Conservation (phyloP, 495 filamentous ascomycete genomes). For the Cercophora scortea region DNA sequence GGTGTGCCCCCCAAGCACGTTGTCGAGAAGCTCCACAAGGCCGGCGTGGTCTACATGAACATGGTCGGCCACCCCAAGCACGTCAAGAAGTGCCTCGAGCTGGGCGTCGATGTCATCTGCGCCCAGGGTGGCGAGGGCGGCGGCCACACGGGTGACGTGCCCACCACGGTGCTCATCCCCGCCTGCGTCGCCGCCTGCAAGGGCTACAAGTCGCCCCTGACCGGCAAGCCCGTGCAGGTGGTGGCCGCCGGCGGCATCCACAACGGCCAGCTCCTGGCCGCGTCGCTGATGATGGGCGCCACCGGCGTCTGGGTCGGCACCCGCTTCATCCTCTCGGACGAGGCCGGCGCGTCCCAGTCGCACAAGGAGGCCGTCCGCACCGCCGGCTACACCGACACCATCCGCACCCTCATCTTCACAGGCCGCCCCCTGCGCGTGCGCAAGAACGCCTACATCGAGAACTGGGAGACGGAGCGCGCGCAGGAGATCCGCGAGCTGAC, state of each 20-base stretch:
- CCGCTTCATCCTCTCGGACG: slow-evolving; percentile 85
- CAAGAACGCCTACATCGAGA: slow-evolving; percentile 83
- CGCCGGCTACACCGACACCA: slow-evolving; percentile 84
- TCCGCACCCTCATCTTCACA: slow-evolving; percentile 97
- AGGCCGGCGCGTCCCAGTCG: slow-evolving; percentile 86
- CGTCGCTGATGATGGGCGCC: slow-evolving; percentile 87
- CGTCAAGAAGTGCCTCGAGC: slow-evolving; percentile 83
- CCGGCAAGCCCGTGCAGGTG: slow-evolving; percentile 78
- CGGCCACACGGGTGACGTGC: slow-evolving; percentile 72
- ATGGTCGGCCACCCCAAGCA: slow-evolving; percentile 99
- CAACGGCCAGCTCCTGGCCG: slow-evolving; percentile 86
- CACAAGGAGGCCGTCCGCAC: slow-evolving; percentile 97
- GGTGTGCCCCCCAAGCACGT: slow-evolving; percentile 84
- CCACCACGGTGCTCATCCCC: slow-evolving; percentile 66
- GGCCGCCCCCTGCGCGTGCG: slow-evolving; percentile 89
- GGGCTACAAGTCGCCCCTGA: slow-evolving; percentile 78
- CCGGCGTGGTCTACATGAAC: slow-evolving; percentile 96
- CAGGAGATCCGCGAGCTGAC: slow-evolving; percentile 89
- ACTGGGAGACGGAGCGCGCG: slow-evolving; percentile 90
- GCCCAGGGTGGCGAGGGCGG: slow-evolving; percentile 79
- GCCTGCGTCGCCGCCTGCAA: slow-evolving; percentile 77
- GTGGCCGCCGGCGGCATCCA: slow-evolving; percentile 90
- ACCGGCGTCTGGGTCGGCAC: slow-evolving; percentile 94
- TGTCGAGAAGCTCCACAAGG: slow-evolving; percentile 80
- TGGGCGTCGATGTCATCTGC: slow-evolving; percentile 85